Evolutionary conservation across 2,329 filamentous ascomycete genomes (phyloP).

Genomic region (Beauveria pseudobassiana): DNA sequence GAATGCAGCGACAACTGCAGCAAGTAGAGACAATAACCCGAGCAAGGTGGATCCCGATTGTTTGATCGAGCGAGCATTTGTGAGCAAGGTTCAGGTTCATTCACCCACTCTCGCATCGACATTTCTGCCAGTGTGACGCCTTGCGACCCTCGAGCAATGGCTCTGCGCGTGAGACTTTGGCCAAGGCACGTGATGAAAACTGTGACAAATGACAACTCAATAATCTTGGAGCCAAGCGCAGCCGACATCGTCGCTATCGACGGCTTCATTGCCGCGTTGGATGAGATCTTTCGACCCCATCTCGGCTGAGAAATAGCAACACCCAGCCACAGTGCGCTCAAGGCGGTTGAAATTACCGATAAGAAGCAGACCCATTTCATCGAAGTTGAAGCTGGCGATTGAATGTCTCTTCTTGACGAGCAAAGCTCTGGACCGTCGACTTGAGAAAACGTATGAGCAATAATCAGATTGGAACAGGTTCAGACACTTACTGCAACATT

Average conservation of each 20-base stretch:
- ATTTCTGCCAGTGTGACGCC: conserved; percentile 71
- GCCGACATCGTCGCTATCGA: conserved; percentile 60
- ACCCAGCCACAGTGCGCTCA: conserved; percentile 60
- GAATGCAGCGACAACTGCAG: conserved; percentile 58
- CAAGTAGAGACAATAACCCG: conserved; percentile 55
- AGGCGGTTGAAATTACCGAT: conserved; percentile 55
- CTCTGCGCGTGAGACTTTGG: conserved; percentile 64
- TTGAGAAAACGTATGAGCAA: neutral
- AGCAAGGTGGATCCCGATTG: conserved; percentile 58
- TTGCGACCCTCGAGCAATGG: conserved; percentile 49
- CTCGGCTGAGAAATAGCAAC: conserved; percentile 54
- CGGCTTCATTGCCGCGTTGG: conserved; percentile 46
- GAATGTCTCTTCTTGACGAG: conserved; percentile 24
- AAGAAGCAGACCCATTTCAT: conserved; percentile 38
- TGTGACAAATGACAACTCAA: conserved; percentile 71
- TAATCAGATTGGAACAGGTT: neutral
- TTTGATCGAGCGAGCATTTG: conserved; percentile 57
- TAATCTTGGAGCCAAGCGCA: conserved; percentile 65
- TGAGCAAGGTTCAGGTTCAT: conserved; percentile 64
- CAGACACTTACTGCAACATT: neutral
- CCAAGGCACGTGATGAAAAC: conserved; percentile 69
- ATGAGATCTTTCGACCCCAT: conserved; percentile 52
- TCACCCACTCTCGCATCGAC: conserved; percentile 69
- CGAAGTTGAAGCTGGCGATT: conserved; percentile 17
- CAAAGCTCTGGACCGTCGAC: conserved; percentile 26